Percentiles rank a stretch among this genome's conserved stretches.
Conservation (phyloP, 2,329 filamentous ascomycete genomes). For the Nemania sp. region DNA sequence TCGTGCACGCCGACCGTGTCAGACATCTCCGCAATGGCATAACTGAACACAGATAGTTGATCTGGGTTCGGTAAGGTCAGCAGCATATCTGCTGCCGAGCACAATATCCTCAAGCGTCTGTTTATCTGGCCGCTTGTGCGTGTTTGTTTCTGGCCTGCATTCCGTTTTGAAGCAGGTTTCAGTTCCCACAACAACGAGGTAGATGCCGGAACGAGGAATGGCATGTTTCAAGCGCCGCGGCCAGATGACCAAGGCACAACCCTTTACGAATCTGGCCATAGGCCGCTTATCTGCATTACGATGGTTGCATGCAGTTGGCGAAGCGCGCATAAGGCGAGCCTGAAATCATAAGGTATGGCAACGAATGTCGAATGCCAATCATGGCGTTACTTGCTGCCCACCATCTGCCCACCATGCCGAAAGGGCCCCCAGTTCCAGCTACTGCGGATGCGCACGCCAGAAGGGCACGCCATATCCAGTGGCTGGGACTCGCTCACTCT, state of each 20-base stretch:
- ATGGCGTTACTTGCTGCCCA: not conserved
- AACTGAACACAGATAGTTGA: not conserved
- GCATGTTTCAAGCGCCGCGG: slow-evolving; percentile 21
- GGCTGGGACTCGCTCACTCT: slow-evolving; percentile 19
- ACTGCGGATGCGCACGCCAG: slow-evolving; percentile 11
- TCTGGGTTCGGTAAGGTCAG: slow-evolving; percentile 9
- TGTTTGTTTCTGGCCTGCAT: slow-evolving; percentile 16
- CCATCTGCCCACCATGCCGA: slow-evolving; percentile 15
- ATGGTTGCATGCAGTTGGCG: slow-evolving; percentile 20
- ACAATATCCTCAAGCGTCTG: not conserved
- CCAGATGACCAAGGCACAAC: slow-evolving; percentile 7
- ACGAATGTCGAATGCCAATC: not conserved
- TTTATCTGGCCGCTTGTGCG: not conserved
- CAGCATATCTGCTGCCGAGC: not conserved
- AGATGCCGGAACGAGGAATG: slow-evolving; percentile 23
- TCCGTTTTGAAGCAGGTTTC: slow-evolving; percentile 25
- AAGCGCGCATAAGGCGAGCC: slow-evolving; percentile 14
- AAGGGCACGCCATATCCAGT: slow-evolving; percentile 23
- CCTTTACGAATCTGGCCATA: slow-evolving; percentile 5
- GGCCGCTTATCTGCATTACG: not conserved
- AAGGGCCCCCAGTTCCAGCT: slow-evolving; percentile 11
- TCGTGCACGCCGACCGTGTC: not conserved
- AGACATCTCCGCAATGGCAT: not conserved
- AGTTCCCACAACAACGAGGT: slow-evolving; percentile 1
- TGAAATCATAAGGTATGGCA: slow-evolving; percentile 1